Percentiles rank a stretch among this genome's conserved stretches.
Conservation (phyloP, 257 asterid species). For the Paulownia fortunei region DNA sequence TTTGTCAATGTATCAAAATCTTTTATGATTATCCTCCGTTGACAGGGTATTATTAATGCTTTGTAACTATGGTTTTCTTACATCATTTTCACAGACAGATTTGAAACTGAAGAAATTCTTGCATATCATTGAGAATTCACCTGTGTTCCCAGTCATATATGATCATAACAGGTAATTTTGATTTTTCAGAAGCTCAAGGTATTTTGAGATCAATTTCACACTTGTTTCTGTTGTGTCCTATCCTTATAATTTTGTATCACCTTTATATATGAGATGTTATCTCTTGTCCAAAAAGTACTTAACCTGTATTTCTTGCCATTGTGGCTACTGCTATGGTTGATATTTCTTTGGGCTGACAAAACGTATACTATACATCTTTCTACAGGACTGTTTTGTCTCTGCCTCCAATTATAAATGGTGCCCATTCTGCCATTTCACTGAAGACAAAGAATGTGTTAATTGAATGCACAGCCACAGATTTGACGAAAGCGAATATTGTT, state of each 20-base stretch:
- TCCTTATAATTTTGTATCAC: background rate
- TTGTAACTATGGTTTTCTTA: constrained; percentile 18
- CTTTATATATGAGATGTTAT: background rate
- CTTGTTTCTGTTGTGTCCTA: constrained; percentile 31
- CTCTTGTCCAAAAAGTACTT: background rate
- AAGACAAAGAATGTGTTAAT: constrained; percentile 88
- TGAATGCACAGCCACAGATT: constrained; percentile 98
- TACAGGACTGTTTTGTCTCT: constrained; percentile 94
- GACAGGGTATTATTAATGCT: background rate
- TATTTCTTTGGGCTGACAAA: background rate
- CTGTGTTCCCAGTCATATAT: constrained; percentile 91
- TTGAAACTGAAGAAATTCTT: constrained; percentile 90
- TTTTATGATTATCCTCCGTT: too few species aligned
- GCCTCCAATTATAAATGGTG: constrained; percentile 95
- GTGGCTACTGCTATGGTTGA: constrained; percentile 9
- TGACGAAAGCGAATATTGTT: constrained; percentile 87
- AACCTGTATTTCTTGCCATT: background rate
- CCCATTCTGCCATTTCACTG: constrained; percentile 90
- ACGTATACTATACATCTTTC: constrained; percentile 16
- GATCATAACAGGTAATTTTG: constrained; percentile 69
- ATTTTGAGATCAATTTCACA: background rate
- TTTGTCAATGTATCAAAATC: too few species aligned
- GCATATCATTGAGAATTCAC: constrained; percentile 90
- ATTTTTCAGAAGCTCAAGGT: background rate
- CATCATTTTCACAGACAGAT: constrained; percentile 70